Conservation (phyloP, 345 rosid species). For the Euphorbia pulcherrima region DNA sequence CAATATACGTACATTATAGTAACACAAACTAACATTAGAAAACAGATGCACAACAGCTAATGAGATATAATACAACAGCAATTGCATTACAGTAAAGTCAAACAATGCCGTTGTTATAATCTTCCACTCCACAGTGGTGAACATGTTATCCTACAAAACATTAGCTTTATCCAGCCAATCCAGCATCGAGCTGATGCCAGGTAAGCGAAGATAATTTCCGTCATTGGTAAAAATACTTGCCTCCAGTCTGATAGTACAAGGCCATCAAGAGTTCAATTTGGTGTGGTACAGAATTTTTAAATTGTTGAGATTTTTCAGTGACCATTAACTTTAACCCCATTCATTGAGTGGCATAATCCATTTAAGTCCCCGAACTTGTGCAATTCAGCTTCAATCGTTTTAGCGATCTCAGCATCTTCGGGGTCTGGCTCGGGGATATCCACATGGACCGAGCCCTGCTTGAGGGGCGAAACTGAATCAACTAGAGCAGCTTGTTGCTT, state of each 20-base stretch:
- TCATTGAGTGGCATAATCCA: conserved; percentile 32
- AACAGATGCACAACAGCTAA: not conserved
- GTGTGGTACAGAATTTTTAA: conserved; percentile 3
- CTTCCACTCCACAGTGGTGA: conserved; percentile 23
- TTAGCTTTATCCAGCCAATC: conserved; percentile 21
- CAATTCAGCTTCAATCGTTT: conserved; percentile 32
- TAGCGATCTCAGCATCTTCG: conserved; percentile 22
- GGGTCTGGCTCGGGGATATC: conserved; percentile 24
- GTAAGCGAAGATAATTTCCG: not conserved
- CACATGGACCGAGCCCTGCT: conserved; percentile 32
- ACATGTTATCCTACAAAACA: conserved; percentile 9
- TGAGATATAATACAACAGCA: not conserved
- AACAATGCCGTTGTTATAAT: not conserved
- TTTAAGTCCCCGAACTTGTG: conserved; percentile 52
- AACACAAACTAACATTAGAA: not conserved
- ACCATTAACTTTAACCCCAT: conserved; percentile 35
- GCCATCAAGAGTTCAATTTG: conserved; percentile 15
- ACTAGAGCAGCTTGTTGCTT: conserved; percentile 24
- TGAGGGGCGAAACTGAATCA: conserved; percentile 20
- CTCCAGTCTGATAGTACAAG: conserved; percentile 15
- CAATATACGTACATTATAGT: not conserved
- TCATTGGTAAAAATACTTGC: conserved; percentile 14
- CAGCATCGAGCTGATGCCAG: conserved; percentile 53
- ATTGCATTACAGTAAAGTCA: not conserved
- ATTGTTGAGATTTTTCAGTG: conserved; percentile 27